Evolutionary conservation across 2,329 filamentous ascomycete species (phyloP).

Genomic region (Diaporthe velutina): DNA sequence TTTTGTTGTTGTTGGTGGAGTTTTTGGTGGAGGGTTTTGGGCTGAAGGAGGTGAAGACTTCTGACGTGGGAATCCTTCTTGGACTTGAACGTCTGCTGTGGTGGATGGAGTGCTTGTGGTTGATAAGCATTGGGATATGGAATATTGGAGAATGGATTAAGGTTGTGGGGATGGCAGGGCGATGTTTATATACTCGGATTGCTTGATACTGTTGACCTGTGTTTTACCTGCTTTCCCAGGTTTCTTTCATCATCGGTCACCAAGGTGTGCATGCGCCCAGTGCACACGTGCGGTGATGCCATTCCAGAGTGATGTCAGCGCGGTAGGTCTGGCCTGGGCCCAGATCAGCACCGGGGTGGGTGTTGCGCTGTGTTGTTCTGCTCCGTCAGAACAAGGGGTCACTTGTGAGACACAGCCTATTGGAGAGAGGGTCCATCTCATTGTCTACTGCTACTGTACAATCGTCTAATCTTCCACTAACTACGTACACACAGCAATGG

Average conservation of each 20-base stretch:
- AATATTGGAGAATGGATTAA: too few species aligned
- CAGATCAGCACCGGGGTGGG: slow-evolving; percentile 7
- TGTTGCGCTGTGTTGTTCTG: slow-evolving; percentile 1
- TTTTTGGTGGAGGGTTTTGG: not conserved
- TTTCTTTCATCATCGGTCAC: slow-evolving; percentile 25
- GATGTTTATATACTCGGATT: slow-evolving; percentile 1
- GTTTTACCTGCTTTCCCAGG: not conserved
- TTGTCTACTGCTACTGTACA: not conserved
- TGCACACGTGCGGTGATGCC: slow-evolving; percentile 14
- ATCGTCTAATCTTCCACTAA: not conserved
- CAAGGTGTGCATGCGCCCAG: not conserved
- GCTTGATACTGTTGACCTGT: slow-evolving; percentile 1
- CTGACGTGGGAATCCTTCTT: slow-evolving; percentile 16
- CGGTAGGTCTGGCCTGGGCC: slow-evolving; percentile 3
- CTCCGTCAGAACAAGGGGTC: not conserved
- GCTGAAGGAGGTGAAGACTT: slow-evolving; percentile 25
- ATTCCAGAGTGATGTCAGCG: slow-evolving; percentile 24
- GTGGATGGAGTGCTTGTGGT: not conserved
- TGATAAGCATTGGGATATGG: slow-evolving; percentile 12
- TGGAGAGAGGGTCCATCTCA: not conserved
- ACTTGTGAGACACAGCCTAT: not conserved
- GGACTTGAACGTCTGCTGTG: slow-evolving; percentile 12
- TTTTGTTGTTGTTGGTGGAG: slow-evolving; percentile 22
- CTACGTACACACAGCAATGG: not conserved
- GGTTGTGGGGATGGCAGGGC: not conserved